Evolutionary conservation across 2,329 filamentous ascomycete species (phyloP).

Genomic region (Alternaria sp.): DNA sequence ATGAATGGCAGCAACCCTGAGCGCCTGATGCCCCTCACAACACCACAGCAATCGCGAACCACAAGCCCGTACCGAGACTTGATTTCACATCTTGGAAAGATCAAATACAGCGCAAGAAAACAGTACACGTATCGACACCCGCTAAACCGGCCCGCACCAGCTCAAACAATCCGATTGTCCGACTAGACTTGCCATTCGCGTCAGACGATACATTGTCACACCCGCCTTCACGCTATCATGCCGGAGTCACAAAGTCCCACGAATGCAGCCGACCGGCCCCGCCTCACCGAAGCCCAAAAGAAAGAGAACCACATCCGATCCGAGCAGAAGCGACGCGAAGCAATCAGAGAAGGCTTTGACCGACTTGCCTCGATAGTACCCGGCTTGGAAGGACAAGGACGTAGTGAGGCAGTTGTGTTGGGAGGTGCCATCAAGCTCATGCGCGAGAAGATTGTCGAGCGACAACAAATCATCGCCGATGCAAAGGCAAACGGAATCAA

Average conservation of each 20-base stretch:
- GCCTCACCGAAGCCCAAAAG: constrained; percentile 74
- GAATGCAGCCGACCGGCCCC: constrained; percentile 63
- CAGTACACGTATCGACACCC: not conserved
- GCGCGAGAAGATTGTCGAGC: constrained; percentile 52
- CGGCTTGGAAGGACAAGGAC: constrained; percentile 80
- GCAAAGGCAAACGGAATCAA: constrained; percentile 50
- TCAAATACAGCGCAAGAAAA: not conserved
- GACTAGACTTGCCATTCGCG: constrained; percentile 2
- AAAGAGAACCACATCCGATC: constrained; percentile 77
- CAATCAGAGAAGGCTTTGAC: constrained; percentile 85
- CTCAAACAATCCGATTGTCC: constrained; percentile 10
- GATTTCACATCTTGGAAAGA: not conserved
- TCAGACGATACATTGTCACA: constrained; percentile 3
- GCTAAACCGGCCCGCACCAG: not conserved
- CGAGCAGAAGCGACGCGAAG: constrained; percentile 71
- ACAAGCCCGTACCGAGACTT: not conserved
- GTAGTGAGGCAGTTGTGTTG: constrained; percentile 86
- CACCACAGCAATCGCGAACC: constrained; percentile 4
- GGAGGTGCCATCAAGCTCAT: constrained; percentile 60
- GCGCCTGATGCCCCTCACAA: constrained; percentile 3
- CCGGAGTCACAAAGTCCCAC: constrained; percentile 41
- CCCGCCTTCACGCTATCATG: constrained; percentile 27
- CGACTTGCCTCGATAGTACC: constrained; percentile 81
- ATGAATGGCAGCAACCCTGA: constrained; percentile 8
- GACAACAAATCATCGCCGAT: constrained; percentile 48